Evolutionary conservation across 805 yeast species (phyloP).

Genomic region (Sungouiella blattae): DNA sequence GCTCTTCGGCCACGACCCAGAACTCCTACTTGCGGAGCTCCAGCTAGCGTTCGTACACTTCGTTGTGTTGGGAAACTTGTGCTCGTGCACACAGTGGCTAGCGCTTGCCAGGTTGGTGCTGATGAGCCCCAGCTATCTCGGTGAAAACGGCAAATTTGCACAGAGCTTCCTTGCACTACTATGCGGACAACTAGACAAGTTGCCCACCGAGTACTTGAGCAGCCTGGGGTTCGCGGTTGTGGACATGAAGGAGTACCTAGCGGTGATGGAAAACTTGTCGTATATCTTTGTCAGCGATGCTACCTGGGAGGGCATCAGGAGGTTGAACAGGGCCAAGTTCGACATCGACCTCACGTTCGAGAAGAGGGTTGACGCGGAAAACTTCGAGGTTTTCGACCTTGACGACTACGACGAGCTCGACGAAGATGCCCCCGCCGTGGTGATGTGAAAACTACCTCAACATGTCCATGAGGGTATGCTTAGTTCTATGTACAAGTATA

Average conservation of each 20-base stretch:
- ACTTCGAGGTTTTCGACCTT: slow-evolving; percentile 24
- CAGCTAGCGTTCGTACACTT: slow-evolving; percentile 49
- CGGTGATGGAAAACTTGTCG: slow-evolving; percentile 19
- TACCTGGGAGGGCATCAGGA: slow-evolving; percentile 16
- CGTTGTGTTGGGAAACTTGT: slow-evolving; percentile 56
- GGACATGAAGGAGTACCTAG: slow-evolving; percentile 15
- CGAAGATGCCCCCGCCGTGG: slow-evolving; percentile 28
- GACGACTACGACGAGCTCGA: slow-evolving; percentile 20
- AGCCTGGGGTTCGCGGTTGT: slow-evolving; percentile 14
- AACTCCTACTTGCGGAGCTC: slow-evolving; percentile 47
- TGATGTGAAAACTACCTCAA: not conserved
- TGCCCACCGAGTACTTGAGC: slow-evolving; percentile 41
- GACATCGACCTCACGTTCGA: slow-evolving; percentile 1
- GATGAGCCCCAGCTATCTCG: slow-evolving; percentile 23
- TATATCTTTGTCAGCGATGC: slow-evolving; percentile 6
- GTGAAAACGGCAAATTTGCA: slow-evolving; percentile 21
- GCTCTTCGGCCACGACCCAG: slow-evolving; percentile 29
- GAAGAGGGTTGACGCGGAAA: slow-evolving; percentile 9
- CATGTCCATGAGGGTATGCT: not conserved
- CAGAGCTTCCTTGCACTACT: slow-evolving; percentile 28
- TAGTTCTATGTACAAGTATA: no score
- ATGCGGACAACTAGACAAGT: slow-evolving; percentile 31
- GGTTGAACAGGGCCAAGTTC: slow-evolving; percentile 5
- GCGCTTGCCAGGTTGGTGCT: slow-evolving; percentile 43
- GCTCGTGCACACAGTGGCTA: slow-evolving; percentile 65